These are phyloP conservation scores for Platismatia glauca DNA, from an alignment of 495 filamentous ascomycete genomes.

Conservation along the genomic window DNA sequence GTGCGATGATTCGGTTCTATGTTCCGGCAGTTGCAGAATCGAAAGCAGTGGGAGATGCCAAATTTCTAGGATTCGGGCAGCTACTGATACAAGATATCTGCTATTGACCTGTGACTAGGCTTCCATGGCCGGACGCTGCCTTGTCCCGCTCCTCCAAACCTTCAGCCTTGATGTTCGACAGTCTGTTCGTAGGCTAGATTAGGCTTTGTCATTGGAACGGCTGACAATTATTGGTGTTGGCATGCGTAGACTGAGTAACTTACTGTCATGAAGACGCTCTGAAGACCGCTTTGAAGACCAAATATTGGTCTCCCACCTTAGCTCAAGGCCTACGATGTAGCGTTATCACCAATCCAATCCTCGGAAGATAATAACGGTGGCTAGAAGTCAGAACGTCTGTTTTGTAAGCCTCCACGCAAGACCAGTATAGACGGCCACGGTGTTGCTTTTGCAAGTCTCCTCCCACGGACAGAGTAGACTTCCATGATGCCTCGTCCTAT, in stretches of 20 bases:
- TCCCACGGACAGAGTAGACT: not conserved
- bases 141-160: not conserved
- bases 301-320: not conserved
- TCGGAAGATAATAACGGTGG: no score
- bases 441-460: not conserved
- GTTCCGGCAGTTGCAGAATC: not conserved
- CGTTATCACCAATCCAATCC: not conserved
- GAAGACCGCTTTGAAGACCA: no score
- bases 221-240: not conserved
- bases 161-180: not conserved
- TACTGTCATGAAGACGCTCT: not conserved
- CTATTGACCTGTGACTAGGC: not conserved
- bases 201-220: not conserved
- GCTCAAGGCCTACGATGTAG: not conserved
- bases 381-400: no score
- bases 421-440: not conserved
- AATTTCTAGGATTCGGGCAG: not conserved
- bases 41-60: not conserved
- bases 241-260: not conserved
- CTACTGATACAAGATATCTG: not conserved
- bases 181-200: not conserved
- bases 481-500: not conserved
- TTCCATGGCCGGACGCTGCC: not conserved
- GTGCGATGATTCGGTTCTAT: not conserved
- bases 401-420: no score